Base-by-base conservation (phyloP, 2,329 filamentous ascomycete genomes). In the Aspergillus sp. region DNA sequence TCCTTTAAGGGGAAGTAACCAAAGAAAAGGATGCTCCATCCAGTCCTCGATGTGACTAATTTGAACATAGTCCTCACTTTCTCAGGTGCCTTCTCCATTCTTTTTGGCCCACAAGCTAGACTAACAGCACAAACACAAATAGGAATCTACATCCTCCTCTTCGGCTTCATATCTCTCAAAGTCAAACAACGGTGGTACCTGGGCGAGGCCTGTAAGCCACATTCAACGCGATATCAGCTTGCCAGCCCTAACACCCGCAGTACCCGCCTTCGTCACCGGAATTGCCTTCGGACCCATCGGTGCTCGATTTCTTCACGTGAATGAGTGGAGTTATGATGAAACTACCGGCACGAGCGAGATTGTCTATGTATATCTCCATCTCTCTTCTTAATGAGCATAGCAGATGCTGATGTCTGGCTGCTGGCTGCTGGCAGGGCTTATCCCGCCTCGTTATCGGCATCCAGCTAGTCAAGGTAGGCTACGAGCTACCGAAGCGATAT, bases 401-500 rank as follows among this genome's bases (percentile, higher is more conserved):
- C 17, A 19, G 17, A 19, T 19, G 17, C 17, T 30, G 25, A 30
- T 30, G 10, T 12, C 25, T 30, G 25, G 25, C 9, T 38, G 3
- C 17, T 19, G 17, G 5, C 5, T 22, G 20, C 20, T 22, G 20
- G 4, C 15, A 73, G 61, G 75, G 75, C 10, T 56, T 83, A 6
- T 74, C 73, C 51, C 73, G 81, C n/a, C 69, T 84, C 23, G 78
- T 83, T 49, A 82, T 84, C 48, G 79, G 80, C 3, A 72, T 83
- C 2, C 80, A 84, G 54, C 70, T 83, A n/a, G 71, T 83, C 32
- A 83, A 83, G 49, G 80, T 79, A 2, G 81, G 81, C 22, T 83
- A 79, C 54, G 79, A 84, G 56, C 66, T 84, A 1, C 81, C 81
- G 0, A 76, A 77, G 39, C 76, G 74, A 57, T 84, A 83, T 60